Percentiles rank a stretch among this genome's conserved stretches.
Evolutionary conservation across 345 rosid genomes (phyloP).

Genomic region (Populus tremula): DNA sequence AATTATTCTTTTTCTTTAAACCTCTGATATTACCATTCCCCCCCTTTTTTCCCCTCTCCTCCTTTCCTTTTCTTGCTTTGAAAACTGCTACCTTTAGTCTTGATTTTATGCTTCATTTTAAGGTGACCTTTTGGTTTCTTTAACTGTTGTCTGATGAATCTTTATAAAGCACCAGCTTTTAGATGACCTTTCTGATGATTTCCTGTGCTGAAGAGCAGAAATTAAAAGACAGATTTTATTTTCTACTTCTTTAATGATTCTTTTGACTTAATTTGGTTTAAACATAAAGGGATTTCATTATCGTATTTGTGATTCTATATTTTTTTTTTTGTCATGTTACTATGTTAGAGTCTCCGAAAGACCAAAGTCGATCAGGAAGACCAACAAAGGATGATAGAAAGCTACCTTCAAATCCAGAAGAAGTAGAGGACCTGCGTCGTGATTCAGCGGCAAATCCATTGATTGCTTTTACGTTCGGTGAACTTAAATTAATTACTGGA

Average conservation of each 20-base stretch:
- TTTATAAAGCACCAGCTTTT: neutral
- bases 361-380: conserved; percentile 40
- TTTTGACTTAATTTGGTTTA: neutral
- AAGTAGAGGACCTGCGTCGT: conserved; percentile 89
- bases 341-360: conserved; percentile 61
- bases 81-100: neutral
- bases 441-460: conserved; percentile 78
- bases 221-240: neutral
- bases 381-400: conserved; percentile 44
- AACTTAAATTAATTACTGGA: conserved; percentile 63
- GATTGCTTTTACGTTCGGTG: conserved; percentile 73
- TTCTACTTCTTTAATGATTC: neutral
- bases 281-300: neutral
- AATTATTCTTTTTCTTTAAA: neutral
- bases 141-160: neutral
- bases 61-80: neutral
- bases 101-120: neutral
- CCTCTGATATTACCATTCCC: neutral
- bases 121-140: neutral
- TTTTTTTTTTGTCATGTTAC: neutral
- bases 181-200: neutral
- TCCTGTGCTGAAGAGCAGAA: neutral
- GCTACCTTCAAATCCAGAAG: conserved; percentile 88
- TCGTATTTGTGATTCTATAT: conserved; percentile 6
- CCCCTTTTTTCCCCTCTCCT: neutral